phyloP scores from a whole-genome alignment of 768 basidiomycete species.

The Pisolithus microcarpus region DNA sequence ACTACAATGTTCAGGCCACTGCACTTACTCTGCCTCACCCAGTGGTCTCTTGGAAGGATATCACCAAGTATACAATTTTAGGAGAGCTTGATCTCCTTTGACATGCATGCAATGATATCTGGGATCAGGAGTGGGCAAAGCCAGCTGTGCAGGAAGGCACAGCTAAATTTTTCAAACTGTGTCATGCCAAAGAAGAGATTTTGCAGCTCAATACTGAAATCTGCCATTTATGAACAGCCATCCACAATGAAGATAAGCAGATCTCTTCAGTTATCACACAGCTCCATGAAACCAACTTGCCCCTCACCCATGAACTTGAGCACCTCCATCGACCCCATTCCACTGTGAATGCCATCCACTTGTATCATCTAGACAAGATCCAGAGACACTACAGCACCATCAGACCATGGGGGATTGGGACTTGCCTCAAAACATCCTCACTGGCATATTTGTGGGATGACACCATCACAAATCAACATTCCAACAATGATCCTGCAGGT shows the following conservation, averaged over 20 bases:
- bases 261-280: too few relatives aligned
- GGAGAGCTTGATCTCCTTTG: constrained; percentile 14
- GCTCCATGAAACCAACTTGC: too few relatives aligned
- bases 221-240: neutral
- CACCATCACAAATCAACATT: too few relatives aligned
- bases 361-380: too few relatives aligned
- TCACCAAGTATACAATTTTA: constrained; percentile 10
- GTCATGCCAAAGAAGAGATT: constrained; percentile 5
- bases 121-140: neutral
- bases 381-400: too few relatives aligned
- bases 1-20: constrained; percentile 20
- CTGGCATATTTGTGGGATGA: too few relatives aligned
- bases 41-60: constrained; percentile 10
- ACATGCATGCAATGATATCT: neutral
- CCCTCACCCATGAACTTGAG: too few relatives aligned
- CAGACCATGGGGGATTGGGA: too few relatives aligned
- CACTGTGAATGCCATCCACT: too few relatives aligned
- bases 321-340: too few relatives aligned
- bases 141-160: neutral
- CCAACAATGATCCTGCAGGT: neutral
- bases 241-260: too few relatives aligned
- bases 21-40: constrained; percentile 13
- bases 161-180: constrained; percentile 4
- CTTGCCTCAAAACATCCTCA: too few relatives aligned
- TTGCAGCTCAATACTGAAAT: constrained; percentile 4